Evolutionary conservation across 1,284 basidiomycete species (phyloP).

Genomic region (Sanguinoderma infundibulare): DNA sequence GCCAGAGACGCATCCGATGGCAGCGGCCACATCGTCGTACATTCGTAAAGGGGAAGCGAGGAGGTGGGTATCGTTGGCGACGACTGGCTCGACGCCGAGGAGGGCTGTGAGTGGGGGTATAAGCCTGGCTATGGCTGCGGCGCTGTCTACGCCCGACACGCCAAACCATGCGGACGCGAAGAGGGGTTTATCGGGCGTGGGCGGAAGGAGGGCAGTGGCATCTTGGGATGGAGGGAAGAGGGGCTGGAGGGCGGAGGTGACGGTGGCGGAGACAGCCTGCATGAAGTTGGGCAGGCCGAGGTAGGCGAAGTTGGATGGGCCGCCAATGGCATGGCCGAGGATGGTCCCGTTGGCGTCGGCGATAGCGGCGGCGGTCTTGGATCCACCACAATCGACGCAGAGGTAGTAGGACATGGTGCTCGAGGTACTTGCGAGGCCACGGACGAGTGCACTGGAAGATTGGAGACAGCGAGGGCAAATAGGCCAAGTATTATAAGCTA

Average conservation of each 20-base stretch:
- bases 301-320: conserved; percentile 74
- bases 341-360: conserved; percentile 56
- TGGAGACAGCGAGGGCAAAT: background rate
- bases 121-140: conserved; percentile 58
- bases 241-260: conserved; percentile 57
- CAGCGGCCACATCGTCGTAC: conserved; percentile 58
- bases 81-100: conserved; percentile 58
- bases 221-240: conserved; percentile 39
- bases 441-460: background rate
- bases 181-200: conserved; percentile 43
- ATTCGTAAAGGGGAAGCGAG: conserved; percentile 72
- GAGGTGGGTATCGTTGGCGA: conserved; percentile 78
- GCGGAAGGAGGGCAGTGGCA: conserved; percentile 33
- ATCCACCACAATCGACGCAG: conserved; percentile 82
- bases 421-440: background rate
- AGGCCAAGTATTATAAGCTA: background rate
- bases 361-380: conserved; percentile 78
- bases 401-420: conserved; percentile 63
- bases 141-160: conserved; percentile 76
- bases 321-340: conserved; percentile 64
- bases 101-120: conserved; percentile 56
- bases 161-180: conserved; percentile 79
- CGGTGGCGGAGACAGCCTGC: conserved; percentile 50
- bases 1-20: conserved; percentile 70
- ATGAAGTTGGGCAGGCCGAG: conserved; percentile 54